Percentiles rank a stretch among this genome's conserved stretches.
These are phyloP conservation scores for Citrus sp. DNA, from an alignment of 345 rosid species.

Conservation along the genomic window DNA sequence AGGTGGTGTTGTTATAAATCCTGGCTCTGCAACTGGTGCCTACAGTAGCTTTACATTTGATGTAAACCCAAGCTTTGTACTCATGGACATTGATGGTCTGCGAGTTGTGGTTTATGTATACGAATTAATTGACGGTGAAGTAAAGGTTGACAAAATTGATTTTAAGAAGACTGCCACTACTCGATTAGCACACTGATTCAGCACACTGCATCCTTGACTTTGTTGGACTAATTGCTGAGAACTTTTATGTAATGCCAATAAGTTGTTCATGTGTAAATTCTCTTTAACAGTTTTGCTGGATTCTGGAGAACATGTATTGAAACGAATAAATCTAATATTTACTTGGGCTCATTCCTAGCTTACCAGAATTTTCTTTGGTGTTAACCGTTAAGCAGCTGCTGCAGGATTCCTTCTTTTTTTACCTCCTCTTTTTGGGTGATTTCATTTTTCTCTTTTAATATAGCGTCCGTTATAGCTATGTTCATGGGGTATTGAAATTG, in stretches of 20 bases:
- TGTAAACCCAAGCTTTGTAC: constrained; percentile 41
- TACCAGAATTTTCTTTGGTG: not conserved
- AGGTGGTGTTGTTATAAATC: constrained; percentile 42
- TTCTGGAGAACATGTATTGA: not conserved
- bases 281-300: constrained; percentile 7
- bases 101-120: constrained; percentile 41
- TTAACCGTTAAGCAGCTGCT: not conserved
- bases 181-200: constrained; percentile 10
- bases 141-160: constrained; percentile 39
- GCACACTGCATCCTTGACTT: not conserved
- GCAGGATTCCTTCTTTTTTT: not conserved
- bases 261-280: not conserved
- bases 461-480: not conserved
- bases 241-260: not conserved
- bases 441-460: not conserved
- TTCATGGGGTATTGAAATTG: no score
- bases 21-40: constrained; percentile 47
- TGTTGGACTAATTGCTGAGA: not conserved
- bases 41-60: constrained; percentile 38
- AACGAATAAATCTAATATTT: not conserved
- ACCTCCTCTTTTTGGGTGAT: not conserved
- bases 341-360: not conserved
- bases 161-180: constrained; percentile 34
- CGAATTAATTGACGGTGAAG: constrained; percentile 32
- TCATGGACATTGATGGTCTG: constrained; percentile 42